Conservation (phyloP, 1,139 yeast genomes). For the Pichia sp. region DNA sequence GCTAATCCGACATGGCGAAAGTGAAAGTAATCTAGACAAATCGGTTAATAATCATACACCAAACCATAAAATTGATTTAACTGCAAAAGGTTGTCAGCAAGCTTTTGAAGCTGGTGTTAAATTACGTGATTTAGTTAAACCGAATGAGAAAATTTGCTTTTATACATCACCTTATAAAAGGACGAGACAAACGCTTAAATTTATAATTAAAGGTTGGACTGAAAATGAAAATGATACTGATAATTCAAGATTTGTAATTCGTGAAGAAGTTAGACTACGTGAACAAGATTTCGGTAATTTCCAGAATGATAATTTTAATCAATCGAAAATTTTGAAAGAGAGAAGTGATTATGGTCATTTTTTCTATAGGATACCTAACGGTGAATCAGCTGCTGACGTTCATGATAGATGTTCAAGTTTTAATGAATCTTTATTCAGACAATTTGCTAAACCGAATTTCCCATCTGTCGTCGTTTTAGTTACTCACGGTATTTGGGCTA, state of each 20-base stretch:
- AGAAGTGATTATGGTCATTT: constrained; percentile 88
- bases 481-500: constrained; percentile 90
- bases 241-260: constrained; percentile 29
- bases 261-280: constrained; percentile 84
- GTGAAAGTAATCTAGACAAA: constrained; percentile 82
- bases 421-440: constrained; percentile 78
- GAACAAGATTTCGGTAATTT: constrained; percentile 95
- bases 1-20: constrained; percentile 83
- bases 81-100: constrained; percentile 59
- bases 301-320: constrained; percentile 68
- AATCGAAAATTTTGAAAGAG: constrained; percentile 73
- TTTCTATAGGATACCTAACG: constrained; percentile 84
- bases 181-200: constrained; percentile 74
- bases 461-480: constrained; percentile 74
- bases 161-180: constrained; percentile 80
- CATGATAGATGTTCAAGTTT: constrained; percentile 86
- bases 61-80: constrained; percentile 69
- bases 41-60: constrained; percentile 68
- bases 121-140: constrained; percentile 44
- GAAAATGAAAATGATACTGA: neutral
- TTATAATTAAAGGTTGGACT: constrained; percentile 50
- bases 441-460: constrained; percentile 59
- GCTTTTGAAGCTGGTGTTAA: constrained; percentile 63
- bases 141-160: constrained; percentile 48
- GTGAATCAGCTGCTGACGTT: constrained; percentile 94